phyloP scores from a whole-genome alignment of 805 yeast genomes.

The Hagleromyces aurorensis region DNA sequence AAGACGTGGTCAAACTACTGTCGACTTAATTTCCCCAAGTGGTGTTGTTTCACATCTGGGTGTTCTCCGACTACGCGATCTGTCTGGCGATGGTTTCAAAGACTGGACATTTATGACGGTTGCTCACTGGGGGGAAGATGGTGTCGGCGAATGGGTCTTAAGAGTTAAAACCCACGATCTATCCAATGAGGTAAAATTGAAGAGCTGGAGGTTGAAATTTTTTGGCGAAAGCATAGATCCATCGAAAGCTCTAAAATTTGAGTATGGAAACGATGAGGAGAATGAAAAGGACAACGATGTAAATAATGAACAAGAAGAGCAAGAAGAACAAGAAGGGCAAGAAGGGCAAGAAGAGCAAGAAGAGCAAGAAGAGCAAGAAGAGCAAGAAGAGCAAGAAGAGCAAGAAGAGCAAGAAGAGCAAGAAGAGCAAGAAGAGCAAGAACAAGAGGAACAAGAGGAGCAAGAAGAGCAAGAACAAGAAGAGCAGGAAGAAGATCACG shows the following conservation, averaged over 20 bases:
- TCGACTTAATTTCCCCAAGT: slow-evolving; percentile 62
- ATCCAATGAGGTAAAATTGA: slow-evolving; percentile 36
- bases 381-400: too few species aligned
- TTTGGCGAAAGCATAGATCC: slow-evolving; percentile 77
- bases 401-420: too few species aligned
- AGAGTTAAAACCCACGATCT: slow-evolving; percentile 45
- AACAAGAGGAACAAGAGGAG: too few species aligned
- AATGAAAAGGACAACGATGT: slow-evolving; percentile 22
- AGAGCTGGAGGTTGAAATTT: slow-evolving; percentile 67
- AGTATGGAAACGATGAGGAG: slow-evolving; percentile 33
- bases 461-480: too few species aligned
- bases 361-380: too few species aligned
- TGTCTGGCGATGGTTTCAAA: slow-evolving; percentile 47
- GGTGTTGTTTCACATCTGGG: slow-evolving; percentile 74
- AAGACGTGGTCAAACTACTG: slow-evolving; percentile 61
- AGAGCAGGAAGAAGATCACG: too few species aligned
- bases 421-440: too few species aligned
- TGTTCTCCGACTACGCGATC: slow-evolving; percentile 53
- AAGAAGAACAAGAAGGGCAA: too few species aligned
- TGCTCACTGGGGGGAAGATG: slow-evolving; percentile 98
- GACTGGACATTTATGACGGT: slow-evolving; percentile 94
- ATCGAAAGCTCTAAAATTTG: slow-evolving; percentile 49
- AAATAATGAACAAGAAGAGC: slow-evolving; percentile 1
- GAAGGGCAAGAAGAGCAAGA: too few species aligned
- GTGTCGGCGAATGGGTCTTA: slow-evolving; percentile 76